Evolutionary conservation across 1,139 yeast genomes (phyloP).

Genomic region (Torulaspora pretoriensis): DNA sequence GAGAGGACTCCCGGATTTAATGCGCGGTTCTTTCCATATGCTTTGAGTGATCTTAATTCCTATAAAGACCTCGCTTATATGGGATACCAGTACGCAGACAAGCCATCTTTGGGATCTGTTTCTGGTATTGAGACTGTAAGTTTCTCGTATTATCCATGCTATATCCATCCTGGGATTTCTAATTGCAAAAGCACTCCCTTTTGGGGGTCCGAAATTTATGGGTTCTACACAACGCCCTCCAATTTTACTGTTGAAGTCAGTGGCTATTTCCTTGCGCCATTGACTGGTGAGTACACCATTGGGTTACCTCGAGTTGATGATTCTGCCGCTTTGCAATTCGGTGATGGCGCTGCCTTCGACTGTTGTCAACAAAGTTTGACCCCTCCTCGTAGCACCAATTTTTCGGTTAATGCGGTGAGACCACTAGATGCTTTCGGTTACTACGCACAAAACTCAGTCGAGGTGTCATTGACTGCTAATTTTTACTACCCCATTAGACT

Average conservation of each 20-base stretch:
- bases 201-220: constrained; percentile 12
- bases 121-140: constrained; percentile 1
- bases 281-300: constrained; percentile 31
- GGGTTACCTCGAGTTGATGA: constrained; percentile 28
- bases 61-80: constrained; percentile 3
- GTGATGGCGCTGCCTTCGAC: constrained; percentile 29
- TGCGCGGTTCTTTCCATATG: constrained; percentile 4
- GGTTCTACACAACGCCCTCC: constrained; percentile 21
- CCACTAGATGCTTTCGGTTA: constrained; percentile 3
- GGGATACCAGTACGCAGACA: constrained; percentile 3
- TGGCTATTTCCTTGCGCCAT: constrained; percentile 31
- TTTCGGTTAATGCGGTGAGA: constrained; percentile 12
- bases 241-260: constrained; percentile 28
- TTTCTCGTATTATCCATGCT: constrained; percentile 1
- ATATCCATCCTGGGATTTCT: background rate
- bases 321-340: constrained; percentile 30
- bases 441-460: background rate
- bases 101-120: constrained; percentile 1
- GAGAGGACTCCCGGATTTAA: constrained; percentile 2
- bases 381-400: constrained; percentile 2
- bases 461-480: constrained; percentile 16
- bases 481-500: constrained; percentile 32
- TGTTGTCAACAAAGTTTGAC: constrained; percentile 28
- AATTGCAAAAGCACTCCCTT: background rate
- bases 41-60: constrained; percentile 1